A percentile compares a stretch with the other conserved stretches of the same genome.
phyloP scores from a whole-genome alignment of 1,139 yeast species.

The Candida sojae region DNA sequence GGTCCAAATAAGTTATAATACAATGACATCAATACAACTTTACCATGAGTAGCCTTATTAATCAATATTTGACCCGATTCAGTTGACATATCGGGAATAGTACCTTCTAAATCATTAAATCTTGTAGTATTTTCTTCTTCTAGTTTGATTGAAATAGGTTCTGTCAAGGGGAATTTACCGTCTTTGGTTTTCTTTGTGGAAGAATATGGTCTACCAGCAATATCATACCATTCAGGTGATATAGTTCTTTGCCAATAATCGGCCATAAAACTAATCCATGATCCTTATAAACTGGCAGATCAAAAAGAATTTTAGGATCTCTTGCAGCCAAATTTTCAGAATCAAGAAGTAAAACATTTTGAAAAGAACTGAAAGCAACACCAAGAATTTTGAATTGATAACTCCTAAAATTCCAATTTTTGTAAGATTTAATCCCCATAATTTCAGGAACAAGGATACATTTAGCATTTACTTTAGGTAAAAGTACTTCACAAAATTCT shows the following conservation, averaged over 20 bases:
- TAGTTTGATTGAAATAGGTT: conserved; percentile 6
- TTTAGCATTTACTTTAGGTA: conserved; percentile 29
- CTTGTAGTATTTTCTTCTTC: conserved; percentile 20
- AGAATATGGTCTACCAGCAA: conserved; percentile 50
- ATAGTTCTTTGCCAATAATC: conserved; percentile 81
- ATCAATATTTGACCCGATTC: conserved; percentile 64
- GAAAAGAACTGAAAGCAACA: conserved; percentile 39
- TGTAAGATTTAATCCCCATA: conserved; percentile 34
- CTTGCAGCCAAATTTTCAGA: conserved; percentile 40
- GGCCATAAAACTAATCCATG: conserved; percentile 77
- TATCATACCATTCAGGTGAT: conserved; percentile 64
- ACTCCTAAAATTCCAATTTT: conserved; percentile 31
- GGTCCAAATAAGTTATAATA: conserved; percentile 65
- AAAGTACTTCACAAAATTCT: conserved; percentile 24
- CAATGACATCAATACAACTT: conserved; percentile 49
- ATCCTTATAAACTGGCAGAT: conserved; percentile 51
- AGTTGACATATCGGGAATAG: conserved; percentile 58
- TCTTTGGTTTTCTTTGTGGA: conserved; percentile 23
- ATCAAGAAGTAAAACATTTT: conserved; percentile 42
- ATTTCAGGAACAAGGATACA: conserved; percentile 37
- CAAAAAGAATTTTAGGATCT: conserved; percentile 47
- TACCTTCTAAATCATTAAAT: conserved; percentile 53
- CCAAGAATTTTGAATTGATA: conserved; percentile 47
- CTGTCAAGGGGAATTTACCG: conserved; percentile 20
- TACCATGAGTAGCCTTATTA: conserved; percentile 54